Evolutionary conservation across 2,329 filamentous ascomycete species (phyloP).

Genomic region (Zymoseptoria brevis): DNA sequence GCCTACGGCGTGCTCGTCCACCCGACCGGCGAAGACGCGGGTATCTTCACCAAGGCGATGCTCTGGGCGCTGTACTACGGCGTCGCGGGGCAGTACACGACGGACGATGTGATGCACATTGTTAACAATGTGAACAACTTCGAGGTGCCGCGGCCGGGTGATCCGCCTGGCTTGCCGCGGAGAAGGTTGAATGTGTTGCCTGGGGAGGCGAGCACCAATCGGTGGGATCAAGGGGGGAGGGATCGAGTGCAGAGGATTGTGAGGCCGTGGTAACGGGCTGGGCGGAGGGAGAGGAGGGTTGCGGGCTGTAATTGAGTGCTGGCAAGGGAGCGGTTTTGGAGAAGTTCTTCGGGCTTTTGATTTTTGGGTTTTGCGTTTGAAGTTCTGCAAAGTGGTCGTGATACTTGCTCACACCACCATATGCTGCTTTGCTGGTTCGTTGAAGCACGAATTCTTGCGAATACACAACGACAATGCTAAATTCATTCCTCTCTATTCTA

Average conservation of each 20-base stretch:
- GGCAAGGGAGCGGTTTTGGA: not conserved
- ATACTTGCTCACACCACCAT: not conserved
- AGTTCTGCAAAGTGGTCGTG: not conserved
- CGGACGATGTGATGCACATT: slow-evolving; percentile 1
- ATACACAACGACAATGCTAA: not conserved
- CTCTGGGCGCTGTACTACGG: slow-evolving; percentile 1
- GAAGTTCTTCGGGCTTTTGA: not conserved
- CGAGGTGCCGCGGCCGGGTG: not conserved
- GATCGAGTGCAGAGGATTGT: not conserved
- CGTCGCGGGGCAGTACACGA: not conserved
- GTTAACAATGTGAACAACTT: not conserved
- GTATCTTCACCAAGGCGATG: slow-evolving; percentile 6
- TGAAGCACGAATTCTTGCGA: not conserved
- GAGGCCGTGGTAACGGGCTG: not conserved
- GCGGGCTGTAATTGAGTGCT: not conserved
- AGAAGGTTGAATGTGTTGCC: not conserved
- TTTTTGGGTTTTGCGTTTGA: not conserved
- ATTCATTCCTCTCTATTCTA: not conserved
- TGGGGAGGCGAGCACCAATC: not conserved
- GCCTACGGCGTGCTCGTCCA: slow-evolving; percentile 5
- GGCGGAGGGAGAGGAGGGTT: not conserved
- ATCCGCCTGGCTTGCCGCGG: too few relatives aligned
- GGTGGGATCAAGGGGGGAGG: not conserved
- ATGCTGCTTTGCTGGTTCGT: not conserved
- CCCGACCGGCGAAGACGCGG: slow-evolving; percentile 7